A percentile compares a stretch with the other conserved stretches of the same genome.
Evolutionary conservation across 805 yeast species (phyloP).

Genomic region (Saccharomycopsis synnaedendra): DNA sequence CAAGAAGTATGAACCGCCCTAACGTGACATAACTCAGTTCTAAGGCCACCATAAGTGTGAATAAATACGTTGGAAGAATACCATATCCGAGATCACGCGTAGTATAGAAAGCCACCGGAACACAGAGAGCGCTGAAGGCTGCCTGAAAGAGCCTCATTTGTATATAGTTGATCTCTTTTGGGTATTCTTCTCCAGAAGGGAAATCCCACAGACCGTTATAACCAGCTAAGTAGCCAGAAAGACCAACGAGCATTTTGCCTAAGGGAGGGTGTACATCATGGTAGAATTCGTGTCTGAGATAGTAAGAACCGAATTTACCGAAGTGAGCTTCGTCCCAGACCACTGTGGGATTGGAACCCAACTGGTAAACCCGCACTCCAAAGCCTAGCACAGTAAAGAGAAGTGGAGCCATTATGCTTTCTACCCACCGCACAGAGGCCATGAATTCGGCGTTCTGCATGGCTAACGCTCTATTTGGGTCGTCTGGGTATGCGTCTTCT

Average conservation of each 20-base stretch:
- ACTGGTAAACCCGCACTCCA: conserved; percentile 59
- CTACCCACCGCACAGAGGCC: neutral
- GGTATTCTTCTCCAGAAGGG: conserved; percentile 69
- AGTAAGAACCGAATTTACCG: conserved; percentile 91
- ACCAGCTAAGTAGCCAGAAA: conserved; percentile 79
- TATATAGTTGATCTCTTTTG: conserved; percentile 64
- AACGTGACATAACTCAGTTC: conserved; percentile 78
- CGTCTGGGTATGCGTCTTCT: neutral
- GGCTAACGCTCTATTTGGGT: neutral
- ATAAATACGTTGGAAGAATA: conserved; percentile 60
- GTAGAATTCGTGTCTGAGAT: conserved; percentile 77
- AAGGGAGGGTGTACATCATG: conserved; percentile 96
- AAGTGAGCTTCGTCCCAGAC: conserved; percentile 77
- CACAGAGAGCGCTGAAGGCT: conserved; percentile 67
- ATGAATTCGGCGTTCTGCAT: neutral
- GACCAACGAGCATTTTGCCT: conserved; percentile 85
- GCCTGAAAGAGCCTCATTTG: conserved; percentile 86
- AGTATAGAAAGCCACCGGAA: conserved; percentile 79
- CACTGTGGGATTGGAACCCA: conserved; percentile 61
- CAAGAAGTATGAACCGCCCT: conserved; percentile 80
- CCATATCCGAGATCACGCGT: conserved; percentile 65
- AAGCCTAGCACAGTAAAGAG: conserved; percentile 59
- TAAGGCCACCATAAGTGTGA: conserved; percentile 65
- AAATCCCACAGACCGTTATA: conserved; percentile 84
- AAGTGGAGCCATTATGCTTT: conserved; percentile 37